A percentile compares a stretch with the other conserved stretches of the same genome.
These are phyloP conservation scores for Rauvolfia tetraphylla DNA, from an alignment of 257 asterid species.

Conservation along the genomic window DNA sequence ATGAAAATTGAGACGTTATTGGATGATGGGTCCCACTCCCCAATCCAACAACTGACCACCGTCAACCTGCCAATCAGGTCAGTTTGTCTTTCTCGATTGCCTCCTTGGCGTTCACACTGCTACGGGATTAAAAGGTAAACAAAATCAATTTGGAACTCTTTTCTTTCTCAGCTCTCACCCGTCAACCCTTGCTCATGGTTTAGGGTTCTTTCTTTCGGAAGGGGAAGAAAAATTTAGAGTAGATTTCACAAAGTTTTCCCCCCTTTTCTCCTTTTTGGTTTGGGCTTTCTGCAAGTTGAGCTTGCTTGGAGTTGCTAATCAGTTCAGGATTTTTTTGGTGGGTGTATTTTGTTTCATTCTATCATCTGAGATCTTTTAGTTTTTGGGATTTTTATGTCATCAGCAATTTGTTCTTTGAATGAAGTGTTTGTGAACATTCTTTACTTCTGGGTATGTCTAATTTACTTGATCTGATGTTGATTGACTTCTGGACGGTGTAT, in stretches of 20 bases:
- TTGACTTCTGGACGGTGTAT: constrained; percentile 2
- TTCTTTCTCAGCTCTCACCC: neutral
- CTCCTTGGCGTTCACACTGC: constrained; percentile 17
- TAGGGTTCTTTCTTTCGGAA: constrained; percentile 3
- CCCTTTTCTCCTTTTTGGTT: neutral
- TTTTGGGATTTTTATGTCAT: neutral
- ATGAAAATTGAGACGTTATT: constrained; percentile 16
- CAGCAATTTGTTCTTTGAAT: neutral
- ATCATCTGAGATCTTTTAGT: constrained; percentile 18
- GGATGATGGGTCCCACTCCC: constrained; percentile 1
- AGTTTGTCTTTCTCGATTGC: constrained; percentile 11
- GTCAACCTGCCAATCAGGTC: constrained; percentile 43
- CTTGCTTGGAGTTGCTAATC: constrained; percentile 9
- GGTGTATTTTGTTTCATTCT: constrained; percentile 6
- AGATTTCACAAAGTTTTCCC: constrained; percentile 2
- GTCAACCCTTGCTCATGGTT: constrained; percentile 28
- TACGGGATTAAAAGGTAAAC: constrained; percentile 28
- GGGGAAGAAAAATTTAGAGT: constrained; percentile 5
- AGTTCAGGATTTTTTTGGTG: constrained; percentile 20
- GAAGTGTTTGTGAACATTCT: neutral
- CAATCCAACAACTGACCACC: constrained; percentile 19
- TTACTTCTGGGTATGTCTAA: neutral
- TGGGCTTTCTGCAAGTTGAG: neutral
- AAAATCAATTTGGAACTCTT: constrained; percentile 11
- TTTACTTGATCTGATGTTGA: constrained; percentile 14